Evolutionary conservation across 306 rosid genomes (phyloP).

Genomic region (Prunus campanulata): DNA sequence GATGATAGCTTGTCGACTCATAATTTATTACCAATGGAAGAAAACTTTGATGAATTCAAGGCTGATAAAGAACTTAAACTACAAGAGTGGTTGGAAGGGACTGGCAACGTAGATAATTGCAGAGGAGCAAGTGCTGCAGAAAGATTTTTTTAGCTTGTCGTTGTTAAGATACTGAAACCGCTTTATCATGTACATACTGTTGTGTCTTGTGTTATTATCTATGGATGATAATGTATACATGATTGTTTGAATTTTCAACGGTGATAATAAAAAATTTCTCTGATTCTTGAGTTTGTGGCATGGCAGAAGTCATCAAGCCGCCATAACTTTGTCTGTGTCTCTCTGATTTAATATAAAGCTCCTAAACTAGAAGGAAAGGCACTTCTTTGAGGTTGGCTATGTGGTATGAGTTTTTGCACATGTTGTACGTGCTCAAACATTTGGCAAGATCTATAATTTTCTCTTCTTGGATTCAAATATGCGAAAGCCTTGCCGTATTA

Average conservation of each 20-base stretch:
- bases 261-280: neutral
- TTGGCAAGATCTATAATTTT: no score
- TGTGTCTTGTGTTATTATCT: conserved; percentile 18
- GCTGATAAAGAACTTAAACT: conserved; percentile 75
- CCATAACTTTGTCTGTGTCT: neutral
- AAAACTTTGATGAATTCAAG: conserved; percentile 64
- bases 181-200: conserved; percentile 21
- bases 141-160: conserved; percentile 32
- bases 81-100: conserved; percentile 74
- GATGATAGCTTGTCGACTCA: conserved; percentile 28
- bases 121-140: conserved; percentile 24
- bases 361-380: neutral
- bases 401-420: neutral
- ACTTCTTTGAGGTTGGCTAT: neutral
- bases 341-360: neutral
- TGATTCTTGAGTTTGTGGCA: no score
- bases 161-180: neutral
- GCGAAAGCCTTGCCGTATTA: neutral
- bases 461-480: neutral
- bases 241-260: neutral
- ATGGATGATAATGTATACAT: conserved; percentile 5
- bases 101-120: conserved; percentile 28
- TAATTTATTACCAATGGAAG: conserved; percentile 36
- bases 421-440: no score
- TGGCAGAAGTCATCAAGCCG: neutral